These are phyloP conservation scores for Meyerozyma sp. DNA, from an alignment of 1,139 yeast species.

Conservation along the genomic window DNA sequence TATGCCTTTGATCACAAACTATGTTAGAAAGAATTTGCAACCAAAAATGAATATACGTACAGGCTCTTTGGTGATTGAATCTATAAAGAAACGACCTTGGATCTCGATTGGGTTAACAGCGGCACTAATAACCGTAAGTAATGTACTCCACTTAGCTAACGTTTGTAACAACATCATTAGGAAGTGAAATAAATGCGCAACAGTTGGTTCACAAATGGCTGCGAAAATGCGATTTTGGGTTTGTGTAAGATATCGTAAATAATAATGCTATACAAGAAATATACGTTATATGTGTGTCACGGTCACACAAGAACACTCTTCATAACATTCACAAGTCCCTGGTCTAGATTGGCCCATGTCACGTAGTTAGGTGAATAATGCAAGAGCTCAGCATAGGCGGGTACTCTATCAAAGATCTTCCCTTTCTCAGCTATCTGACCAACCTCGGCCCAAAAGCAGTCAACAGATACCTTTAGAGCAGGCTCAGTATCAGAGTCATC, in stretches of 20 bases:
- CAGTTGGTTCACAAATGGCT: not conserved
- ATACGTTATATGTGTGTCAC: not conserved
- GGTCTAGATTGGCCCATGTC: constrained; percentile 58
- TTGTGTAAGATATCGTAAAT: not conserved
- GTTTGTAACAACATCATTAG: not conserved
- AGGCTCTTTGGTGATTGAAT: constrained; percentile 70
- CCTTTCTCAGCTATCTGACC: constrained; percentile 26
- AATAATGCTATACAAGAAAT: not conserved
- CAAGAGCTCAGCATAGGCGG: constrained; percentile 65
- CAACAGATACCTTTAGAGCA: constrained; percentile 49
- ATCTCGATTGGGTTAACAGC: constrained; percentile 54
- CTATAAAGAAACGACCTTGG: constrained; percentile 67
- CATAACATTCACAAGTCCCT: constrained; percentile 59
- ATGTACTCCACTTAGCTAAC: not conserved
- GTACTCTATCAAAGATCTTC: constrained; percentile 58
- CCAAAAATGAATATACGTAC: constrained; percentile 31
- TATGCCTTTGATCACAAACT: constrained; percentile 51
- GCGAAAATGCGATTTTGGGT: not conserved
- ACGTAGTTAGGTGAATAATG: constrained; percentile 61
- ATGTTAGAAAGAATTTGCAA: constrained; percentile 4
- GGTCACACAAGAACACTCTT: constrained; percentile 21
- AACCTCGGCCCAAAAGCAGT: not conserved
- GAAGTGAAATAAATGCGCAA: not conserved
- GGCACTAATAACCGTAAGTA: not conserved
- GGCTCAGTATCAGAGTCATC: constrained; percentile 39